Evolutionary conservation across 805 yeast genomes (phyloP).

Genomic region (Ogataea trehalophila): DNA sequence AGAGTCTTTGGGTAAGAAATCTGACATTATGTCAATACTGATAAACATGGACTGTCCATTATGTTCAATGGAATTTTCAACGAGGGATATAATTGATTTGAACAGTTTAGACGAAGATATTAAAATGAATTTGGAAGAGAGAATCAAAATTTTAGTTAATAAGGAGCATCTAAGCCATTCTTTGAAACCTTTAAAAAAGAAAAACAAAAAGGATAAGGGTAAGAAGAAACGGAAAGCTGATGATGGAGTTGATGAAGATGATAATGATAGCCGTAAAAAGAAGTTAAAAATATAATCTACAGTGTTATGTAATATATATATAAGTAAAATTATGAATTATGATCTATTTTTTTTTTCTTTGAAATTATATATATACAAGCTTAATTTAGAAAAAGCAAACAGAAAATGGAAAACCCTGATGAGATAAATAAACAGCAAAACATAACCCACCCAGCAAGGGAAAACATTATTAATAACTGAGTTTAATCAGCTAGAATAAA

Average conservation of each 20-base stretch:
- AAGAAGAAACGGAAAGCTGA: background rate
- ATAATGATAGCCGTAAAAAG: background rate
- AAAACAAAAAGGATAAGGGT: slow-evolving; percentile 14
- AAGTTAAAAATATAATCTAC: slow-evolving; percentile 4
- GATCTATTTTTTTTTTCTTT: no score
- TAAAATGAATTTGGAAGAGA: slow-evolving; percentile 6
- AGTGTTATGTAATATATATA: background rate
- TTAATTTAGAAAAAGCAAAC: no score
- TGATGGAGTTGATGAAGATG: background rate
- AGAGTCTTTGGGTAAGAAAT: background rate
- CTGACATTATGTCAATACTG: background rate
- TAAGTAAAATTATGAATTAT: background rate
- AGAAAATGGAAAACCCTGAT: no score
- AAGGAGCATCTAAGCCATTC: slow-evolving; percentile 33
- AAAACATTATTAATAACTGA: no score
- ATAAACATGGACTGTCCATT: slow-evolving; percentile 33
- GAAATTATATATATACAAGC: no score
- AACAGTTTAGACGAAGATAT: slow-evolving; percentile 13
- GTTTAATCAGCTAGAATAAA: background rate
- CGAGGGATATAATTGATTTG: slow-evolving; percentile 31
- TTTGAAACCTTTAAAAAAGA: slow-evolving; percentile 23
- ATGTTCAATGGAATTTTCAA: slow-evolving; percentile 29
- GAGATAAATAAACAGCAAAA: no score
- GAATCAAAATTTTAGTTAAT: slow-evolving; percentile 14
- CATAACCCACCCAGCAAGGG: no score